Evolutionary conservation across 768 basidiomycete species (phyloP).

Genomic region (Royoungia palumana): DNA sequence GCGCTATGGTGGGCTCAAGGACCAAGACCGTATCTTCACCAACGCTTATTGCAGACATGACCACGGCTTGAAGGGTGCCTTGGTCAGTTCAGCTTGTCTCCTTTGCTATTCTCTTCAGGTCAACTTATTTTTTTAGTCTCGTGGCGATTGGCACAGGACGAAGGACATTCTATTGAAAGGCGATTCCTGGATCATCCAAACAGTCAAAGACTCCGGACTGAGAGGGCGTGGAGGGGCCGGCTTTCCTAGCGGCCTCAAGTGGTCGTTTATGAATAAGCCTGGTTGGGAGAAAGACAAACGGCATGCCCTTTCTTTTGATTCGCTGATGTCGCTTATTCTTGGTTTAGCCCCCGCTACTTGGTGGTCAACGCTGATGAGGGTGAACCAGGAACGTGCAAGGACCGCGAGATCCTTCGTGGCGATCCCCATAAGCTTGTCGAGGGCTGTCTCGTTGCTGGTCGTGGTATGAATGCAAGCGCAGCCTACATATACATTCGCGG

Average conservation of each 20-base stretch:
- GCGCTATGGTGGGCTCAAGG: slow-evolving; percentile 89
- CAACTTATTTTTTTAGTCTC: slow-evolving; percentile 46
- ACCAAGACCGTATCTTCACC: slow-evolving; percentile 93
- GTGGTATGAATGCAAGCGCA: slow-evolving; percentile 94
- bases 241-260: slow-evolving; percentile 94
- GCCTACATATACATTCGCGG: slow-evolving; percentile 99
- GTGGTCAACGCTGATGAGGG: slow-evolving; percentile 99
- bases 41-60: slow-evolving; percentile 88
- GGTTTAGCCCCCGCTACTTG: slow-evolving; percentile 82
- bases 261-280: slow-evolving; percentile 99
- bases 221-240: slow-evolving; percentile 96
- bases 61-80: slow-evolving; percentile 88
- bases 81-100: slow-evolving; percentile 41
- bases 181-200: slow-evolving; percentile 95
- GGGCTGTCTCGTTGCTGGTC: slow-evolving; percentile 95
- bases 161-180: slow-evolving; percentile 96
- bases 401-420: slow-evolving; percentile 95
- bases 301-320: slow-evolving; percentile 35
- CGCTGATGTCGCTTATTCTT: neutral
- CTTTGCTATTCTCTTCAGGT: neutral
- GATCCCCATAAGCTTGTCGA: slow-evolving; percentile 99
- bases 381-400: slow-evolving; percentile 98
- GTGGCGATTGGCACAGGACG: slow-evolving; percentile 98
- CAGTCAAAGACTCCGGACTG: slow-evolving; percentile 93
- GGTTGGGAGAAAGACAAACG: slow-evolving; percentile 93